phyloP scores from a whole-genome alignment of 73 alveolate species.

The Paramecium pentaurelia region DNA sequence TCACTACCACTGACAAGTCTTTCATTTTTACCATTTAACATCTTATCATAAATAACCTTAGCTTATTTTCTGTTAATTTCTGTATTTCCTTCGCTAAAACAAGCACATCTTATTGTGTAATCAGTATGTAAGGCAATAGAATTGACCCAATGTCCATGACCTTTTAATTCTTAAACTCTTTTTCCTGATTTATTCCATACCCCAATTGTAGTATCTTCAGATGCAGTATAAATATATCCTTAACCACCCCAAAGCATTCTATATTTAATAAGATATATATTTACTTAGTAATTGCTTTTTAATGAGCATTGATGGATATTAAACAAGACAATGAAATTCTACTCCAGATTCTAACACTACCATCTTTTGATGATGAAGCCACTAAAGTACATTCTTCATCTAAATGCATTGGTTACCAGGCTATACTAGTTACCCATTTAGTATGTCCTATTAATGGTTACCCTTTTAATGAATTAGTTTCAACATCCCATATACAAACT shows the following conservation, averaged over 20 bases:
- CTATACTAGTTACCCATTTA: slow-evolving; percentile 93
- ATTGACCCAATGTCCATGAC: slow-evolving; percentile 97
- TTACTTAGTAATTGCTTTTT: slow-evolving; percentile 92
- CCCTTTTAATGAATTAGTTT: slow-evolving; percentile 72
- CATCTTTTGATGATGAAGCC: slow-evolving; percentile 89
- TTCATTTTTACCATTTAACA: slow-evolving; percentile 82
- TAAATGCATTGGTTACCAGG: slow-evolving; percentile 97
- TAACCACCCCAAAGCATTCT: slow-evolving; percentile 95
- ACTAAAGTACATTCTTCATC: slow-evolving; percentile 77
- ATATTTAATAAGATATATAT: not conserved
- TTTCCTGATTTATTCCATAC: slow-evolving; percentile 89
- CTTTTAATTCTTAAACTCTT: slow-evolving; percentile 83
- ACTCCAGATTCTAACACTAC: slow-evolving; percentile 94
- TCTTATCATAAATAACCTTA: slow-evolving; percentile 73
- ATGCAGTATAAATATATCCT: slow-evolving; percentile 91
- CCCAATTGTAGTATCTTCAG: slow-evolving; percentile 96
- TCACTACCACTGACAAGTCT: slow-evolving; percentile 98
- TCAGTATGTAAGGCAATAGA: slow-evolving; percentile 70
- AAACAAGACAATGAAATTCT: slow-evolving; percentile 76
- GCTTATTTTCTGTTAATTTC: slow-evolving; percentile 74
- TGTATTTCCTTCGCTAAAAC: slow-evolving; percentile 75
- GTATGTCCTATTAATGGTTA: slow-evolving; percentile 89
- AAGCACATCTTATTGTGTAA: slow-evolving; percentile 78
- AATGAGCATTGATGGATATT: slow-evolving; percentile 82
- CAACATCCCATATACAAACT: slow-evolving; percentile 88